phyloP scores from a whole-genome alignment of 805 yeast species.

The Brettanomyces sp. region DNA sequence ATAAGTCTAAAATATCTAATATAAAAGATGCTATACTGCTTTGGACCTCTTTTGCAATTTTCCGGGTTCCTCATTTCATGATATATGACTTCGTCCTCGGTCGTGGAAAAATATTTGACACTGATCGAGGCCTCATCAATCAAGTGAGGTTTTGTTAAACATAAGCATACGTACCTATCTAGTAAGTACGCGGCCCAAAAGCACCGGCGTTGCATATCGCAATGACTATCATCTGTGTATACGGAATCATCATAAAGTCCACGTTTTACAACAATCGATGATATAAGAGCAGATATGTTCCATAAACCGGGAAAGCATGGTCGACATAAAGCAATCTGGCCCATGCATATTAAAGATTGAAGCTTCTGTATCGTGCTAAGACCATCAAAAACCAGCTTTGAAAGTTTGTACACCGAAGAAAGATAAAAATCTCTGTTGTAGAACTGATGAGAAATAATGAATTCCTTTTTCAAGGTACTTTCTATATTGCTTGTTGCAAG shows the following conservation, averaged over 20 bases:
- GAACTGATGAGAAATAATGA: neutral
- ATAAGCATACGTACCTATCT: neutral
- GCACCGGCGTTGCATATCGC: neutral
- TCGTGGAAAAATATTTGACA: neutral
- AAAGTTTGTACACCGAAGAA: neutral
- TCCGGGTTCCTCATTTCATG: neutral
- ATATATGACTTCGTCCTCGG: too few species aligned
- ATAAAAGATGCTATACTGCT: neutral
- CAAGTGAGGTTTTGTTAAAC: neutral
- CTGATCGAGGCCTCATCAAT: neutral
- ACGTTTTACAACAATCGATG: neutral
- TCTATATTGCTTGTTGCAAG: neutral
- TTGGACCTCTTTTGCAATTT: neutral
- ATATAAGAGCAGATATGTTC: neutral
- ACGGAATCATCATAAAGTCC: neutral
- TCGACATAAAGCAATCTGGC: neutral
- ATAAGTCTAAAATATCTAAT: neutral
- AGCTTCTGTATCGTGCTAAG: neutral
- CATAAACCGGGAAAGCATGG: constrained; percentile 2
- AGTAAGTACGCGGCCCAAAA: neutral
- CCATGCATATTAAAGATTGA: neutral
- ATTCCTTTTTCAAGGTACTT: neutral
- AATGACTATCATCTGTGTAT: neutral
- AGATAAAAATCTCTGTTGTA: neutral
- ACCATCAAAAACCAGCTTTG: neutral